Conservation (phyloP, 805 yeast genomes). For the Saturnispora kantuleensis region DNA sequence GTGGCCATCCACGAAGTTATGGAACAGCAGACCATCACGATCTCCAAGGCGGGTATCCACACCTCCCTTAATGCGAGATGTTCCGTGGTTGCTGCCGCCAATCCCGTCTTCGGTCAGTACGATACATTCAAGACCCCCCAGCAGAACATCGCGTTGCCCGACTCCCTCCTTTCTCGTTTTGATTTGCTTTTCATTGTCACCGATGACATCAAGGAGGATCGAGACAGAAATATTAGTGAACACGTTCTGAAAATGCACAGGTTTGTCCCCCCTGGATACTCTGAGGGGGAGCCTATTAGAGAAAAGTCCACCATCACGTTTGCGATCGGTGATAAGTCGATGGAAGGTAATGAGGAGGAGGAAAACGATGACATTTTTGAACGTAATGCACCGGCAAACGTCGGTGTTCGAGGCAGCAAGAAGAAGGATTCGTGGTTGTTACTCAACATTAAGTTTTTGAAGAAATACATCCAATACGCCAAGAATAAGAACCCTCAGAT, state of each 20-base stretch:
- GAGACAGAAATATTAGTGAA: conserved; percentile 83
- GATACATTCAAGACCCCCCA: conserved; percentile 95
- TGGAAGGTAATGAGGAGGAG: conserved; percentile 30
- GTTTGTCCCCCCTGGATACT: conserved; percentile 74
- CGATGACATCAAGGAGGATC: conserved; percentile 79
- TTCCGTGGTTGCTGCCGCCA: conserved; percentile 95
- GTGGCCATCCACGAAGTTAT: conserved; percentile 98
- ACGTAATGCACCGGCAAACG: conserved; percentile 71
- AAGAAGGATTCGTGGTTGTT: conserved; percentile 38
- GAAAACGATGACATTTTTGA: conserved; percentile 65
- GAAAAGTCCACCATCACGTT: conserved; percentile 62
- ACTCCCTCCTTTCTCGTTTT: conserved; percentile 91
- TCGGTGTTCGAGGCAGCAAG: conserved; percentile 10
- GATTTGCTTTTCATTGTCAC: conserved; percentile 93
- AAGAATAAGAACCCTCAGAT: conserved; percentile 81
- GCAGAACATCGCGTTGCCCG: conserved; percentile 93
- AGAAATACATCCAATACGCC: conserved; percentile 90
- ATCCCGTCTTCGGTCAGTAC: conserved; percentile 94
- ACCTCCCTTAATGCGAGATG: conserved; percentile 94
- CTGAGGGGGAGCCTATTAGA: conserved; percentile 89
- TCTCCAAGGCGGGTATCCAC: conserved; percentile 97
- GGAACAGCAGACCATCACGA: conserved; percentile 98
- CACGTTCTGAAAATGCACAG: conserved; percentile 93
- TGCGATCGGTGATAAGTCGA: conserved; percentile 66
- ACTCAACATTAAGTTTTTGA: conserved; percentile 66